Conservation (phyloP, 495 filamentous ascomycete genomes). For the Xylaria curta region DNA sequence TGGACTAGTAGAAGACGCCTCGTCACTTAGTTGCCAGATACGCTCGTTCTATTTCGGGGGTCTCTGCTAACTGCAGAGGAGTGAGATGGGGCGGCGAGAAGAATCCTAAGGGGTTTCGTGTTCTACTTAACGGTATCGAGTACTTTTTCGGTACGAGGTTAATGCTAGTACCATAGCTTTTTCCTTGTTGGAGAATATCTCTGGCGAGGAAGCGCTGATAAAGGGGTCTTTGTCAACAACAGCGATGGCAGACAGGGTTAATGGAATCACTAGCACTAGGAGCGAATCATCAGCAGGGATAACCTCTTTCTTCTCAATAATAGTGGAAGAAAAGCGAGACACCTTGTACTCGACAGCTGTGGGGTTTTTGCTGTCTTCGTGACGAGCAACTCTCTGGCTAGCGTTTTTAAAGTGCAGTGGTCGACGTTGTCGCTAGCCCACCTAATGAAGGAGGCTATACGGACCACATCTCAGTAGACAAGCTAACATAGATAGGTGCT, state of each 20-base stretch:
- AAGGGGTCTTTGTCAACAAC: background rate
- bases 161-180: background rate
- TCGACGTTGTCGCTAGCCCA: constrained; percentile 13
- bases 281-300: background rate
- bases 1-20: no score
- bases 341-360: background rate
- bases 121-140: background rate
- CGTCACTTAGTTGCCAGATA: no score
- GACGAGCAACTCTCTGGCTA: background rate
- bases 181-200: background rate
- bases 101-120: no score
- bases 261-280: background rate
- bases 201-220: background rate
- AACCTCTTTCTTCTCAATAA: background rate
- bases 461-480: constrained; percentile 29
- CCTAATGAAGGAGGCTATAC: constrained; percentile 16
- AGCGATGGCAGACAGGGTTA: background rate
- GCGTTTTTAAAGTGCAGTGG: background rate
- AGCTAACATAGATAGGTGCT: constrained; percentile 31
- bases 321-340: background rate
- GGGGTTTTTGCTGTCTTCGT: background rate
- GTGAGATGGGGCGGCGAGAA: background rate
- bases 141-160: no score
- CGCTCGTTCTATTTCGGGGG: background rate
- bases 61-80: background rate